A percentile compares a stretch with the other conserved stretches of the same genome.
These are phyloP conservation scores for Micractinium conductrix DNA, from an alignment of 139 green algal genomes.

Conservation along the genomic window DNA sequence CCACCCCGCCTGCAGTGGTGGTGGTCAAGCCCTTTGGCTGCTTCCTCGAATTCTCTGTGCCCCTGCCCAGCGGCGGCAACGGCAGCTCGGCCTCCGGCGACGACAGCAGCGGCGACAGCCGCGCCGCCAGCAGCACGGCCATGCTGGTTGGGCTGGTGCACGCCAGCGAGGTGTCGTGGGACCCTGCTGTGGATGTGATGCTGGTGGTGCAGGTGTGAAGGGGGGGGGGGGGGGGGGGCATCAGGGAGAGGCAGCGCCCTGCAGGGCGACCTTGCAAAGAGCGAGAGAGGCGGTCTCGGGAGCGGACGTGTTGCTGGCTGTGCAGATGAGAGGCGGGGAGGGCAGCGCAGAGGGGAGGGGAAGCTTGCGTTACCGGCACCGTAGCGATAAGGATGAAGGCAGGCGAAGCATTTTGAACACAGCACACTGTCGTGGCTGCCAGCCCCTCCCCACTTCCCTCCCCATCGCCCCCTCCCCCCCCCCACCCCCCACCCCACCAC, in stretches of 20 bases:
- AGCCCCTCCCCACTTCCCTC: neutral
- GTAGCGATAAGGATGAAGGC: too few relatives aligned
- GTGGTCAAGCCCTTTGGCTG: constrained; percentile 44
- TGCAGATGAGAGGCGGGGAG: too few relatives aligned
- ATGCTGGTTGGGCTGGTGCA: constrained; percentile 43
- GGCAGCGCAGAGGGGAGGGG: too few relatives aligned
- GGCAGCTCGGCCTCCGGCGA: neutral
- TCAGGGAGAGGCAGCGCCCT: too few relatives aligned
- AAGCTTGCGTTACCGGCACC: too few relatives aligned
- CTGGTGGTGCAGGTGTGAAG: constrained; percentile 13
- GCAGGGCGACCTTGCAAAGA: too few relatives aligned
- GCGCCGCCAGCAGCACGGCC: neutral
- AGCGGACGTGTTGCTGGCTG: too few relatives aligned
- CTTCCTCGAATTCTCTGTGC: constrained; percentile 43
- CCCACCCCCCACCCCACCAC: too few relatives aligned
- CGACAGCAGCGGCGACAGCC: neutral
- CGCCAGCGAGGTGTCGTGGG: constrained; percentile 42
- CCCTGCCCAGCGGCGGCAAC: neutral
- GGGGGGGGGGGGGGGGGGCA: too few relatives aligned
- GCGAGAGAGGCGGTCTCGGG: too few relatives aligned
- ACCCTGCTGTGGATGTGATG: neutral
- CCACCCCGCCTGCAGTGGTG: neutral
- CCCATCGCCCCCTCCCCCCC: too few relatives aligned
- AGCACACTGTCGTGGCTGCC: neutral
- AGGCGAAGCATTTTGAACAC: too few relatives aligned